Conservation (phyloP, 768 basidiomycete species). For the Cystobasidium tubakii region DNA sequence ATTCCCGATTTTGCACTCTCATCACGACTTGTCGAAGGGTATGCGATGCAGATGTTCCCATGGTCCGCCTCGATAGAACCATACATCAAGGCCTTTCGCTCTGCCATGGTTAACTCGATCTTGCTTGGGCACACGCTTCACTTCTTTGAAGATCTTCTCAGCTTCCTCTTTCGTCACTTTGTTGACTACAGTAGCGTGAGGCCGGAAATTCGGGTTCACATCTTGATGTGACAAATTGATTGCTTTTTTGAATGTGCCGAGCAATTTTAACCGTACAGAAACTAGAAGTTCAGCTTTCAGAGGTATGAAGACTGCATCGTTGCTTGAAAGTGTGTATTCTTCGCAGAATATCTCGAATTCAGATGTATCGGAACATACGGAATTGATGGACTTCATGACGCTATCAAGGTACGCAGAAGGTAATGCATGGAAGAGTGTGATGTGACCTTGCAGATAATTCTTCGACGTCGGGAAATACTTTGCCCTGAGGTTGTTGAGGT, state of each 20-base stretch:
- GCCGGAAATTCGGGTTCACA: constrained; percentile 3
- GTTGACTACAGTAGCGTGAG: constrained; percentile 28
- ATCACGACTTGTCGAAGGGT: not conserved
- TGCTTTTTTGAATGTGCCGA: not conserved
- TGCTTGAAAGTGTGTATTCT: not conserved
- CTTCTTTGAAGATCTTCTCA: not conserved
- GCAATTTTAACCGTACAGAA: not conserved
- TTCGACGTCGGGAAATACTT: constrained; percentile 5
- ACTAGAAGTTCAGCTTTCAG: not conserved
- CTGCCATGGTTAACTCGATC: not conserved
- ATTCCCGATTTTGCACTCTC: too few relatives aligned
- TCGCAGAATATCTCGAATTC: not conserved
- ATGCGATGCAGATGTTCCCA: constrained; percentile 15
- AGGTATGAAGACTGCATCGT: constrained; percentile 1
- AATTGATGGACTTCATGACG: not conserved
- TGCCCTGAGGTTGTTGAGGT: not conserved
- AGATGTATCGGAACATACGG: not conserved
- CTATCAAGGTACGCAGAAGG: not conserved
- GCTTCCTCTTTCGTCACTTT: constrained; percentile 11
- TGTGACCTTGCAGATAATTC: constrained; percentile 20
- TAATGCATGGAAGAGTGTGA: constrained; percentile 25
- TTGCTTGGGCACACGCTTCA: not conserved
- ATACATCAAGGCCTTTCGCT: constrained; percentile 14
- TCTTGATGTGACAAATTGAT: not conserved
- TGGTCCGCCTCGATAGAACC: constrained; percentile 20